Base-by-base conservation (phyloP, 257 asterid species). In the Solanum bulbocastanum region DNA sequence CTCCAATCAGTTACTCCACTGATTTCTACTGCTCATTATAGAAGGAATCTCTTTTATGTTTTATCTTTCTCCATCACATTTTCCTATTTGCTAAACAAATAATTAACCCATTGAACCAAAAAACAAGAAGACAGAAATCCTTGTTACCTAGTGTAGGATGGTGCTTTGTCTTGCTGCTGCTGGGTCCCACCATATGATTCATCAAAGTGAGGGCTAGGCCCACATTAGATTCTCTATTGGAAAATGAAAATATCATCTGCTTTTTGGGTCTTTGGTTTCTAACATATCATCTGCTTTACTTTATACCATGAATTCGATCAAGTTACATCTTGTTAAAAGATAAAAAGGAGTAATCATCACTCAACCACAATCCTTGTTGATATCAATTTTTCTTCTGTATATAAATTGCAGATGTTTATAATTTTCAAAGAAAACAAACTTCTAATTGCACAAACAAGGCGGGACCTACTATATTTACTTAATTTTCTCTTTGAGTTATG, bases 121-220 rank as follows among this genome's bases (percentile, higher is more conserved):
- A 25, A 83, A 65, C 87, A 66, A 90, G n/a, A 81, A 49, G 91
- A 89, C 91, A 85, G 71, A 66, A 88, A 36, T 79, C 87, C 52
- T 58, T 75, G 89, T 83, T 86, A 88, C 78, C 78, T 81, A 74
- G 18, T 78, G 60, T 25, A 85, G 35, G 83, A 2, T 82, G 32
- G 30, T 49, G 71, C 86, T 46, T 74, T 46, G 69, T 46, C 12
- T 49, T 82, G 44, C 86, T 2, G 83, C 58, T 12, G 35, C 58
- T 82, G 86, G 86, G 86, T 32, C 86, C 86, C 86, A 10, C 86
- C 86, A 82, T 82, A 49, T 82, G 69, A 82, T 32, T 82, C 69
- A 49, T 82, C 69, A 30, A 30, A 30, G 69, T 30, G 69, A 3
- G 16, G 68, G 69, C 71, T 18, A 18, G 44, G 10, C 44, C 71